phyloP scores from a whole-genome alignment of 2,329 filamentous ascomycete species.

The Hymenoscyphus linearis region DNA sequence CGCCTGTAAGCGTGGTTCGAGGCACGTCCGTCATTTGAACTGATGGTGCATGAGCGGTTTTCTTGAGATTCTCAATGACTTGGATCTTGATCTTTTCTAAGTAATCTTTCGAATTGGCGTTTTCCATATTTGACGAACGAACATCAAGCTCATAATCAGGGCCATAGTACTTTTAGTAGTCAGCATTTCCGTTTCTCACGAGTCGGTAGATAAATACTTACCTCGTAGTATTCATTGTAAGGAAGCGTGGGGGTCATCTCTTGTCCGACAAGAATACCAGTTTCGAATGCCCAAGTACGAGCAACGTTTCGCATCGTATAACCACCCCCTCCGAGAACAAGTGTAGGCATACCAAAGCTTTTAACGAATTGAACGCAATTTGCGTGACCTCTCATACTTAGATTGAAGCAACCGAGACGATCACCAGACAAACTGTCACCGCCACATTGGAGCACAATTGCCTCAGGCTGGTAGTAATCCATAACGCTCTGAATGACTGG shows the following conservation, averaged over 20 bases:
- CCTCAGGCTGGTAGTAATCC: slow-evolving; percentile 80
- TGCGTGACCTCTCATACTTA: slow-evolving; percentile 94
- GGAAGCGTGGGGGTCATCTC: slow-evolving; percentile 78
- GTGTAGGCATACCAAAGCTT: slow-evolving; percentile 72
- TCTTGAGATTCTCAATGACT: slow-evolving; percentile 80
- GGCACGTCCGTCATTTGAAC: slow-evolving; percentile 83
- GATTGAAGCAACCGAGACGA: slow-evolving; percentile 90
- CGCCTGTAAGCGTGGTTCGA: slow-evolving; percentile 54
- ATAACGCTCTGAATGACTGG: slow-evolving; percentile 84
- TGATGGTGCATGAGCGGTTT: slow-evolving; percentile 79
- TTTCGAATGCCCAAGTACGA: slow-evolving; percentile 95
- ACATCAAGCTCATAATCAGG: slow-evolving; percentile 90
- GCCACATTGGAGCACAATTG: slow-evolving; percentile 92
- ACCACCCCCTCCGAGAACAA: slow-evolving; percentile 92
- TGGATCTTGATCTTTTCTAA: slow-evolving; percentile 76
- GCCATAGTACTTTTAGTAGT: slow-evolving; percentile 69
- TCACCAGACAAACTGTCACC: slow-evolving; percentile 94
- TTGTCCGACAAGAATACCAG: slow-evolving; percentile 79
- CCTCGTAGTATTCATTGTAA: slow-evolving; percentile 92
- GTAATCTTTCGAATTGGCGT: slow-evolving; percentile 79
- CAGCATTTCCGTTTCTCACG: not conserved
- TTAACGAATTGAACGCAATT: slow-evolving; percentile 93
- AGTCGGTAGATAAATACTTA: slow-evolving; percentile 28
- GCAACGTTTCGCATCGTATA: slow-evolving; percentile 98
- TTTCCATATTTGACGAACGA: slow-evolving; percentile 81